Percentiles rank a stretch among this genome's conserved stretches.
These are phyloP conservation scores for Prunus dulcis DNA, from an alignment of 306 rosid species.

Conservation along the genomic window DNA sequence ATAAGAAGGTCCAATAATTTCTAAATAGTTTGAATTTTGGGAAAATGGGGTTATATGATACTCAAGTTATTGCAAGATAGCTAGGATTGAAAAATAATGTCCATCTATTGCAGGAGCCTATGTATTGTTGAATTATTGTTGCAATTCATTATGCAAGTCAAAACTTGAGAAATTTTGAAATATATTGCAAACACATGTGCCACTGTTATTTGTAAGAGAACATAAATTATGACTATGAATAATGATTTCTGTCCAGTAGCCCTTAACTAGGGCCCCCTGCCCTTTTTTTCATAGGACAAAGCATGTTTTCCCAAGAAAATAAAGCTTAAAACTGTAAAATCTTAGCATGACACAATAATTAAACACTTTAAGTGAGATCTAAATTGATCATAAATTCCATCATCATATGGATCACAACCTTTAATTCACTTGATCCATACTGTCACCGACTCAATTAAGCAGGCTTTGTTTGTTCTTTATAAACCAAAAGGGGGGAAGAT, in stretches of 20 bases:
- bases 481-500: conserved; percentile 2
- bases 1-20: too few relatives aligned
- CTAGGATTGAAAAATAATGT: neutral
- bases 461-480: conserved; percentile 10
- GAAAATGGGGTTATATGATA: neutral
- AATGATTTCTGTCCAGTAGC: conserved; percentile 44
- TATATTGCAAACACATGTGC: conserved; percentile 12
- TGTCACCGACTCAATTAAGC: conserved; percentile 21
- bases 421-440: neutral
- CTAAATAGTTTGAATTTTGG: neutral
- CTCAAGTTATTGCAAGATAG: neutral
- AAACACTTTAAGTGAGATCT: conserved; percentile 28
- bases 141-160: conserved; percentile 15
- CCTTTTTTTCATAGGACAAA: conserved; percentile 30
- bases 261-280: conserved; percentile 31
- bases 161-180: conserved; percentile 9
- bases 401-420: conserved; percentile 22
- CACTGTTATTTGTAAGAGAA: conserved; percentile 32
- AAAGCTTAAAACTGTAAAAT: conserved; percentile 13
- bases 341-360: conserved; percentile 25
- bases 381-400: conserved; percentile 17
- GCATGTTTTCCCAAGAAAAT: conserved; percentile 26
- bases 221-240: conserved; percentile 29
- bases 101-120: neutral
- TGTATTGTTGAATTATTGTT: neutral